phyloP scores from a whole-genome alignment of 2,329 filamentous ascomycete genomes.

The Fusarium sp. region DNA sequence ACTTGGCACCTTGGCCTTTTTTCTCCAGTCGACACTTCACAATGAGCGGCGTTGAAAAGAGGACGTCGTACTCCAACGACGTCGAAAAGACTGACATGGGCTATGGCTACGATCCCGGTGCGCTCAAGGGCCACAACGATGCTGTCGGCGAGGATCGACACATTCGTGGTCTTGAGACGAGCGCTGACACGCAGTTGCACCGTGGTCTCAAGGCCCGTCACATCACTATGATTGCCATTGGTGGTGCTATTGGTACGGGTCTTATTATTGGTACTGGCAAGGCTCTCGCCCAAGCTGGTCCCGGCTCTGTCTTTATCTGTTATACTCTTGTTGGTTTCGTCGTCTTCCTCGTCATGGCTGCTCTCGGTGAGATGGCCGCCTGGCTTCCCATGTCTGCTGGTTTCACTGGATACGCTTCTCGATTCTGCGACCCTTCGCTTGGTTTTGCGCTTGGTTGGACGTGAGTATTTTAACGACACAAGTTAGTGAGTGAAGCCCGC shows the following conservation, averaged over 20 bases:
- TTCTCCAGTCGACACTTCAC: neutral
- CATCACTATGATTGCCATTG: constrained; percentile 77
- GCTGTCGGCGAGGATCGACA: constrained; percentile 51
- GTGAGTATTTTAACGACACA: constrained; percentile 59
- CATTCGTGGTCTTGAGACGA: constrained; percentile 66
- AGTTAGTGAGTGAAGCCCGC: neutral
- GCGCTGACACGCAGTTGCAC: constrained; percentile 63
- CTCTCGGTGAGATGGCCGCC: constrained; percentile 86
- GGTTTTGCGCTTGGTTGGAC: constrained; percentile 84
- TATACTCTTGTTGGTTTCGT: constrained; percentile 79
- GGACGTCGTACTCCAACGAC: constrained; percentile 36
- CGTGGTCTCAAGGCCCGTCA: constrained; percentile 69
- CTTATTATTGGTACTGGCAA: constrained; percentile 79
- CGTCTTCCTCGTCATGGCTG: constrained; percentile 86
- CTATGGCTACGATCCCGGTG: constrained; percentile 35
- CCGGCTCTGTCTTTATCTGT: constrained; percentile 79
- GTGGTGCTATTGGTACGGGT: constrained; percentile 81
- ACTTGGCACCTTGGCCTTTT: constrained; percentile 32
- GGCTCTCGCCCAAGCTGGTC: constrained; percentile 68
- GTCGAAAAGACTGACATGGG: constrained; percentile 48
- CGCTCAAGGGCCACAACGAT: constrained; percentile 20
- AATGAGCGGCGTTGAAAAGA: constrained; percentile 32
- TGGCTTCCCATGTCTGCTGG: constrained; percentile 85
- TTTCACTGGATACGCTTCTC: constrained; percentile 85
- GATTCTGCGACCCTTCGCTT: constrained; percentile 85